Evolutionary conservation across 2,329 filamentous ascomycete genomes (phyloP).

Genomic region (Penicillium sp.): DNA sequence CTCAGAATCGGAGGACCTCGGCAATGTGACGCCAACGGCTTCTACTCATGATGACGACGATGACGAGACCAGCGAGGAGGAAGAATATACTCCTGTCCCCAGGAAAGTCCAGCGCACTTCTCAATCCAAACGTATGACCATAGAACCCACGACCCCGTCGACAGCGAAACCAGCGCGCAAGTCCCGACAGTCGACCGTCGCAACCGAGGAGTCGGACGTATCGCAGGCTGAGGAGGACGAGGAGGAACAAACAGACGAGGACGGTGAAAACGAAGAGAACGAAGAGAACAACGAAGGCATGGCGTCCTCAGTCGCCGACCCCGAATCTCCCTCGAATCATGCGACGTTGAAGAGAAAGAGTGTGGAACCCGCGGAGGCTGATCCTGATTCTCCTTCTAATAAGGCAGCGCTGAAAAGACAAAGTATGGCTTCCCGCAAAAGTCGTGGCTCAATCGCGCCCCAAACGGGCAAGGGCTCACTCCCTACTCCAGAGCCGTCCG

Average conservation of each 20-base stretch:
- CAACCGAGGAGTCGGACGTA: constrained; percentile 51
- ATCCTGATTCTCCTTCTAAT: constrained; percentile 53
- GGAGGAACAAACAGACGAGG: constrained; percentile 49
- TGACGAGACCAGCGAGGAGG: constrained; percentile 63
- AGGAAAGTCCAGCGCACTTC: constrained; percentile 55
- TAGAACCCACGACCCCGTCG: constrained; percentile 46
- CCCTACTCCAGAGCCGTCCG: constrained; percentile 49
- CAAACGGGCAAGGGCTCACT: constrained; percentile 40
- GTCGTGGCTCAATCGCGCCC: constrained; percentile 40
- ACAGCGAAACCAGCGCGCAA: constrained; percentile 29
- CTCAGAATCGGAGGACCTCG: constrained; percentile 66
- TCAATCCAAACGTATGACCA: constrained; percentile 48
- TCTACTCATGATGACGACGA: constrained; percentile 48
- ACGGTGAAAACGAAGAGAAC: constrained; percentile 34
- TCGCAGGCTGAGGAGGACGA: constrained; percentile 54
- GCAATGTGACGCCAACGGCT: constrained; percentile 44
- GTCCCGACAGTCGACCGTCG: constrained; percentile 40
- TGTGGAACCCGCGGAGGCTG: constrained; percentile 38
- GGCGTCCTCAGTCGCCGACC: constrained; percentile 41
- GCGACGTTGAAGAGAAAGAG: constrained; percentile 27
- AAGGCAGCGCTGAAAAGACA: constrained; percentile 64
- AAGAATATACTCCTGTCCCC: constrained; percentile 74
- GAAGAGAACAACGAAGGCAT: constrained; percentile 36
- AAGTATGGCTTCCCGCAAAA: constrained; percentile 48
- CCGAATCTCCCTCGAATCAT: constrained; percentile 53